A percentile compares a stretch with the other conserved stretches of the same genome.
Conservation (phyloP, 345 rosid genomes). For the Dimocarpus longan region DNA sequence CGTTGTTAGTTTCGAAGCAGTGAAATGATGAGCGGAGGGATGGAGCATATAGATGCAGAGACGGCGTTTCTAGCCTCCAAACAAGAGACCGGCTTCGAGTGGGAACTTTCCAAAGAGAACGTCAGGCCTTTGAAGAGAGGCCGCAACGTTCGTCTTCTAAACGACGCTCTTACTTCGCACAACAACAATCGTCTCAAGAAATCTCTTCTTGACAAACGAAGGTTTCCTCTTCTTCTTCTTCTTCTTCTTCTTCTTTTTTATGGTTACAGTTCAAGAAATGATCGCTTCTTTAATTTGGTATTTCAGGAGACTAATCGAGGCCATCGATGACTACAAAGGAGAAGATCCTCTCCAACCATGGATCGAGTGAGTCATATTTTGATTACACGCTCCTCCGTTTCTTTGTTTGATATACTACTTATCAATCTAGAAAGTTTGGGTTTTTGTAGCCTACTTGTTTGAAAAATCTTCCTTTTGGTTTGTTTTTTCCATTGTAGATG, state of each 20-base stretch:
- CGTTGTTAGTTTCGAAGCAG: neutral
- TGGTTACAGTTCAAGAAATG: neutral
- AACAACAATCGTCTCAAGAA: slow-evolving; percentile 48
- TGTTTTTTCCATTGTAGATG: neutral
- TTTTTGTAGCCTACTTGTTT: neutral
- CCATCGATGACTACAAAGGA: slow-evolving; percentile 73
- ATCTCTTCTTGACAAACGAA: slow-evolving; percentile 62
- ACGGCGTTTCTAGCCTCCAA: slow-evolving; percentile 68
- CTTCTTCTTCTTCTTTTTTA: neutral
- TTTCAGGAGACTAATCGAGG: slow-evolving; percentile 69
- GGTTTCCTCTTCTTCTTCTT: slow-evolving; percentile 35
- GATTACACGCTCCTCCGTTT: neutral
- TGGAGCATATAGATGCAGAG: slow-evolving; percentile 70
- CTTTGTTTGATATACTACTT: neutral
- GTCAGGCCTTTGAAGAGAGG: slow-evolving; percentile 88
- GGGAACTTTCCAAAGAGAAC: slow-evolving; percentile 95
- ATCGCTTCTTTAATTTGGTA: neutral
- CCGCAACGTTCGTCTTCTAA: slow-evolving; percentile 67
- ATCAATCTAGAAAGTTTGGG: neutral
- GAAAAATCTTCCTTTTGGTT: neutral
- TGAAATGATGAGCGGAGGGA: slow-evolving; percentile 1
- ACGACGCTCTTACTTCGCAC: slow-evolving; percentile 75
- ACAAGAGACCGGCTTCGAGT: slow-evolving; percentile 71
- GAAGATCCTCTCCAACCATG: slow-evolving; percentile 87
- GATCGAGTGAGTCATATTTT: slow-evolving; percentile 57